A percentile compares a stretch with the other conserved stretches of the same genome.
These are phyloP conservation scores for Magnolia officinalis DNA, from an alignment of 164 flowering plant genomes.

Conservation along the genomic window DNA sequence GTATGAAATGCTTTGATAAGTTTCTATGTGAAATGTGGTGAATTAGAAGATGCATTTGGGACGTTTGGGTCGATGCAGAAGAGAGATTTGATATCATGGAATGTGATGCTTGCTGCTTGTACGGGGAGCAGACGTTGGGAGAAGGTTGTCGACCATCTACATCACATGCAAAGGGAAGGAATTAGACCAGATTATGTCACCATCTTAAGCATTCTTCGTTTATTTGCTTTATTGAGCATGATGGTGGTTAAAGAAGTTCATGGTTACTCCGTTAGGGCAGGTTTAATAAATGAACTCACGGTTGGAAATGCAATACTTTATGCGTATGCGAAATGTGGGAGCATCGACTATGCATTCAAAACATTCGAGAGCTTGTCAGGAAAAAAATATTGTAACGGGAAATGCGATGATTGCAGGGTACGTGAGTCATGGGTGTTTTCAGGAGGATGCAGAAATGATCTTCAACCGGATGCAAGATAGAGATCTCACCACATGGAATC, in stretches of 20 bases:
- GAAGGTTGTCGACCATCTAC: conserved; percentile 33
- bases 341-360: conserved; percentile 47
- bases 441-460: conserved; percentile 37
- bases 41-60: conserved; percentile 37
- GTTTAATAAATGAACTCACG: conserved; percentile 33
- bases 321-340: conserved; percentile 73
- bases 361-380: conserved; percentile 47
- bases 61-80: conserved; percentile 38
- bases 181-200: conserved; percentile 61
- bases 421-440: conserved; percentile 29
- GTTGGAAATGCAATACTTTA: conserved; percentile 64
- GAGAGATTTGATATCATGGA: conserved; percentile 82
- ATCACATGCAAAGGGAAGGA: conserved; percentile 46
- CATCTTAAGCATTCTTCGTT: conserved; percentile 42
- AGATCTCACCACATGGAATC: conserved; percentile 74
- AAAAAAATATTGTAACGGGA: conserved; percentile 45
- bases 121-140: conserved; percentile 22
- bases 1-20: conserved; percentile 65
- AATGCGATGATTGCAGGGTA: conserved; percentile 60
- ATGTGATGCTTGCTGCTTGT: conserved; percentile 65
- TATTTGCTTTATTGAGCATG: conserved; percentile 25
- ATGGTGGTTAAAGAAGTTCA: conserved; percentile 60
- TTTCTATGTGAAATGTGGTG: conserved; percentile 59
- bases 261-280: conserved; percentile 42
- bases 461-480: conserved; percentile 42